These are phyloP conservation scores for Fusarium udum DNA, from an alignment of 2,329 filamentous ascomycete species.

Conservation along the genomic window DNA sequence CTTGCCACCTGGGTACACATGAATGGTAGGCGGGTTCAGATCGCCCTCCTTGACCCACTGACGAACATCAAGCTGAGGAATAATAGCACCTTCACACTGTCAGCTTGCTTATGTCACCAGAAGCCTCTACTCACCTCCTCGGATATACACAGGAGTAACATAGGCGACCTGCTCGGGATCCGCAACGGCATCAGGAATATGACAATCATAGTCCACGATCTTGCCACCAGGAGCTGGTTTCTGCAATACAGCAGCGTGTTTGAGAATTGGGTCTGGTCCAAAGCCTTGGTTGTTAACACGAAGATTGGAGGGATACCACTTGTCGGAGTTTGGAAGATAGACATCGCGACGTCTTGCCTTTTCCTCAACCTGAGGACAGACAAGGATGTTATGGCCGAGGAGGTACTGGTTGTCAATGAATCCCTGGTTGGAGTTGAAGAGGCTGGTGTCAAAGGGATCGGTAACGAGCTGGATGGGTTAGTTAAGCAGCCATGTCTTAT, in stretches of 20 bases:
- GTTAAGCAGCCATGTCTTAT: too few relatives aligned
- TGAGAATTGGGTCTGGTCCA: not conserved
- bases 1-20: not conserved
- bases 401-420: not conserved
- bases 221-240: not conserved
- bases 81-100: not conserved
- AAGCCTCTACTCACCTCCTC: accelerated
- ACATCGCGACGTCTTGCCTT: not conserved
- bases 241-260: not conserved
- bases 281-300: not conserved
- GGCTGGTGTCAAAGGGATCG: not conserved
- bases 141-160: not conserved
- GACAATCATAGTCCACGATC: not conserved
- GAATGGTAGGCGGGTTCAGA: not conserved
- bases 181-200: not conserved
- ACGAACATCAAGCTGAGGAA: not conserved
- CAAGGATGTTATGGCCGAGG: not conserved
- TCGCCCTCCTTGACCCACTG: not conserved
- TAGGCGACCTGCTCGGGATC: not conserved
- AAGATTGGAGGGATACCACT: not conserved
- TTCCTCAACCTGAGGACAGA: not conserved
- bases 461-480: not conserved
- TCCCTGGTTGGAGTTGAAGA: not conserved
- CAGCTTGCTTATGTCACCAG: accelerated
- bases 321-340: not conserved